Conservation (phyloP, 1,284 basidiomycete genomes). For the Irpex sp. region DNA sequence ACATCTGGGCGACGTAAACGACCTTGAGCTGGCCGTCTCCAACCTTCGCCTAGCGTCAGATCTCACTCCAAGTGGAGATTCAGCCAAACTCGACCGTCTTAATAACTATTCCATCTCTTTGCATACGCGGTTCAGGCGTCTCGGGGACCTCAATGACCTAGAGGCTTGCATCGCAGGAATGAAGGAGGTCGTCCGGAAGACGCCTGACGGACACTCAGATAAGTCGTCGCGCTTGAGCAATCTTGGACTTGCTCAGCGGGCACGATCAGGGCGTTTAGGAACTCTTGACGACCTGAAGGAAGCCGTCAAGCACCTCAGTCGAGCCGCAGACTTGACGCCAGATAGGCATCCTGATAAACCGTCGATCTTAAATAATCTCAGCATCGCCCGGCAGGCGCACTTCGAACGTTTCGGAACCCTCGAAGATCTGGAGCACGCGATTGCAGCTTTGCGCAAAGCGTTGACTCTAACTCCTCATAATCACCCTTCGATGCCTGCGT, state of each 20-base stretch:
- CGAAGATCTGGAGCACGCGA: neutral
- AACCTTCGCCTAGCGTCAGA: neutral
- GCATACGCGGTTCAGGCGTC: neutral
- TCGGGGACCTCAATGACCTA: neutral
- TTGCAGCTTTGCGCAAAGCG: neutral
- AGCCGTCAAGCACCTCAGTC: neutral
- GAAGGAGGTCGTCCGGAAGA: neutral
- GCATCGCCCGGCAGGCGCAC: neutral
- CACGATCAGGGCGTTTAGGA: neutral
- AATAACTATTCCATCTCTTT: neutral
- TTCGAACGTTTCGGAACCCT: neutral
- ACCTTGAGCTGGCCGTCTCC: neutral
- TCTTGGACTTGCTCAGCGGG: neutral
- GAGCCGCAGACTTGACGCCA: neutral
- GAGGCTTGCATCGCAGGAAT: neutral
- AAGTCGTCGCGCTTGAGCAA: neutral
- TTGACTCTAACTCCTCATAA: neutral
- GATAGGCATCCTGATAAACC: neutral
- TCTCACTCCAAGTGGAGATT: neutral
- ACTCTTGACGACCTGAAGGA: neutral
- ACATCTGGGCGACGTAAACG: neutral
- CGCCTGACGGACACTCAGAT: neutral
- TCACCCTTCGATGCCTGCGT: neutral
- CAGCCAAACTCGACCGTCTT: neutral
- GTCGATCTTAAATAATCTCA: neutral